Conservation (phyloP, 2,329 filamentous ascomycete species). For the Colletotrichum sp. region DNA sequence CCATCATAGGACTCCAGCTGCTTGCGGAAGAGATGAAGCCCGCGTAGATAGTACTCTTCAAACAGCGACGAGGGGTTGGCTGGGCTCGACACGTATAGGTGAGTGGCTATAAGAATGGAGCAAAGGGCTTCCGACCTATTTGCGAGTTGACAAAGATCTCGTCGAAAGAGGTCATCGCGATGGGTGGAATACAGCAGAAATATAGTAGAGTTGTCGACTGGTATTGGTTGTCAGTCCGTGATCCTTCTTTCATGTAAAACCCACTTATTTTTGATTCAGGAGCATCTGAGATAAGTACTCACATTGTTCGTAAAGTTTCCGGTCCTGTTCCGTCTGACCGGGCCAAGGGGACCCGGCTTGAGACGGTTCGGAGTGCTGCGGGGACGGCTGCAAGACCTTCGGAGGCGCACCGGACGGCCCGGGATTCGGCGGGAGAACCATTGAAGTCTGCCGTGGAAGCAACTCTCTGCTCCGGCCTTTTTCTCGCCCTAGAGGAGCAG, state of each 20-base stretch:
- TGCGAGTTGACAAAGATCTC: neutral
- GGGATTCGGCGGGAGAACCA: neutral
- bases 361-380: neutral
- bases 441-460: neutral
- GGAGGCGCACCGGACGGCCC: neutral
- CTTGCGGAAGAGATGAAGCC: neutral
- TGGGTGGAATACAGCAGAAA: neutral
- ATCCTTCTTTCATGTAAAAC: neutral
- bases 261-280: rapidly evolving
- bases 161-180: neutral
- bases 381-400: neutral
- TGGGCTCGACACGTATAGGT: neutral
- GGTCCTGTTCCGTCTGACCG: neutral
- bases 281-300: neutral
- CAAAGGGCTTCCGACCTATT: neutral
- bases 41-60: neutral
- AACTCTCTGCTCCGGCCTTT: rapidly evolving
- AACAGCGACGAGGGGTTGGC: neutral
- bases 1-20: neutral
- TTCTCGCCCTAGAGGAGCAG: neutral
- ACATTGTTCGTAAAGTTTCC: neutral
- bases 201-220: neutral
- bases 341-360: neutral
- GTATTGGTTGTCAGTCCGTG: neutral
- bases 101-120: neutral